Conservation (phyloP, 306 rosid species). For the Vicia faba region DNA sequence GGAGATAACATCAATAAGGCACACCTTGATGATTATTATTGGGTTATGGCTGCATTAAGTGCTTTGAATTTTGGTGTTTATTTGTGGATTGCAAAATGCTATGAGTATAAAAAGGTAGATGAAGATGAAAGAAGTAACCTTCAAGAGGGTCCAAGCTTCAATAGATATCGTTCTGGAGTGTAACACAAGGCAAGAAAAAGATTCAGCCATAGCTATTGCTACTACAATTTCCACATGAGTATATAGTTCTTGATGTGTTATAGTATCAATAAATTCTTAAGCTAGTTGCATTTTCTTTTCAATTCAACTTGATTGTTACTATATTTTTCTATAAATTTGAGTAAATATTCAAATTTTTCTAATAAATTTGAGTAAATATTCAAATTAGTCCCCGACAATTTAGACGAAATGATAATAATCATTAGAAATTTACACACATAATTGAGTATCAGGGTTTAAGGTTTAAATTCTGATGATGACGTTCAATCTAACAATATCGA, state of each 20-base stretch:
- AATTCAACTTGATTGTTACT: not conserved
- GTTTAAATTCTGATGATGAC: too few species aligned
- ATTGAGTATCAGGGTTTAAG: too few species aligned
- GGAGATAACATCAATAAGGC: conserved; percentile 64
- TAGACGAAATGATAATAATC: too few species aligned
- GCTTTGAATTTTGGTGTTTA: conserved; percentile 50
- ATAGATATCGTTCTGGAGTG: conserved; percentile 13
- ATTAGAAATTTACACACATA: too few species aligned
- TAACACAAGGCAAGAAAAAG: not conserved
- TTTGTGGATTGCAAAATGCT: conserved; percentile 48
- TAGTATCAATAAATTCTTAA: conserved; percentile 26
- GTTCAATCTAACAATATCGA: too few species aligned
- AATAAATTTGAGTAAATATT: too few species aligned
- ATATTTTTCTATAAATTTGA: not conserved
- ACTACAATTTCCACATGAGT: not conserved
- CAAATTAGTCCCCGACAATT: too few species aligned
- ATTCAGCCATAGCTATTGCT: not conserved
- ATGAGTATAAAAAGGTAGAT: conserved; percentile 57
- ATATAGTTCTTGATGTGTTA: not conserved
- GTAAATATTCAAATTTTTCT: not conserved
- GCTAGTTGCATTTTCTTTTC: conserved; percentile 6
- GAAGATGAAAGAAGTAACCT: conserved; percentile 26
- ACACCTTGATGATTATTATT: conserved; percentile 64
- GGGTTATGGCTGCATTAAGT: conserved; percentile 64
- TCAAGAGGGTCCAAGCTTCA: conserved; percentile 26